Evolutionary conservation across 208 protist species (phyloP).

Genomic region (Herpetomonas samuelpessoai): DNA sequence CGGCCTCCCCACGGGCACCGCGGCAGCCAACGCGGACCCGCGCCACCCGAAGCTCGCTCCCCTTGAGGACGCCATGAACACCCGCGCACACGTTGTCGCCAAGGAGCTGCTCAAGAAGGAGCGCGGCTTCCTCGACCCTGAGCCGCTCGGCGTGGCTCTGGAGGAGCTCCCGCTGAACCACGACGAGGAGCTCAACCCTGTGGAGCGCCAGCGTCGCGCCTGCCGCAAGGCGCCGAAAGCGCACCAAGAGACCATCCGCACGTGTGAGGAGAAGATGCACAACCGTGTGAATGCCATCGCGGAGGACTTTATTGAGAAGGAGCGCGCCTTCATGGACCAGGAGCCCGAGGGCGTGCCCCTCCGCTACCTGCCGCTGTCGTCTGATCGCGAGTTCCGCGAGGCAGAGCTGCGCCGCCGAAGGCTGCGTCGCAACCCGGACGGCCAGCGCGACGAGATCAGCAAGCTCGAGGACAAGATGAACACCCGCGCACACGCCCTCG

Average conservation of each 20-base stretch:
- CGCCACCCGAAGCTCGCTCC: slow-evolving; percentile 12
- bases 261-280: slow-evolving; percentile 60
- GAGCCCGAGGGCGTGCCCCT: slow-evolving; percentile 71
- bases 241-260: slow-evolving; percentile 47
- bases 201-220: slow-evolving; percentile 59
- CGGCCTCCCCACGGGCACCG: not conserved
- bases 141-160: slow-evolving; percentile 76
- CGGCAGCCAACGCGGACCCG: slow-evolving; percentile 6
- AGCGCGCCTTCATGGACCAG: slow-evolving; percentile 80
- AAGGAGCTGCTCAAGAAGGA: slow-evolving; percentile 63
- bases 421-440: slow-evolving; percentile 26
- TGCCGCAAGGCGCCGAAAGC: slow-evolving; percentile 37
- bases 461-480: slow-evolving; percentile 67
- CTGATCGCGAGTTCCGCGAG: slow-evolving; percentile 61
- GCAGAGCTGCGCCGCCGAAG: slow-evolving; percentile 54
- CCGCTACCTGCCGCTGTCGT: slow-evolving; percentile 64
- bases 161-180: slow-evolving; percentile 77
- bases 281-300: slow-evolving; percentile 69
- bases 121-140: slow-evolving; percentile 78
- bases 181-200: slow-evolving; percentile 55
- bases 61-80: slow-evolving; percentile 53
- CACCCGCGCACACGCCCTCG: slow-evolving; percentile 54
- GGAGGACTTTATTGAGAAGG: slow-evolving; percentile 49
- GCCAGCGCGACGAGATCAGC: slow-evolving; percentile 23
- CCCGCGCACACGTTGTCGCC: slow-evolving; percentile 43